A percentile compares a stretch with the other conserved stretches of the same genome.
Evolutionary conservation across 768 basidiomycete genomes (phyloP).

Genomic region (Tylopilus subfusipes): DNA sequence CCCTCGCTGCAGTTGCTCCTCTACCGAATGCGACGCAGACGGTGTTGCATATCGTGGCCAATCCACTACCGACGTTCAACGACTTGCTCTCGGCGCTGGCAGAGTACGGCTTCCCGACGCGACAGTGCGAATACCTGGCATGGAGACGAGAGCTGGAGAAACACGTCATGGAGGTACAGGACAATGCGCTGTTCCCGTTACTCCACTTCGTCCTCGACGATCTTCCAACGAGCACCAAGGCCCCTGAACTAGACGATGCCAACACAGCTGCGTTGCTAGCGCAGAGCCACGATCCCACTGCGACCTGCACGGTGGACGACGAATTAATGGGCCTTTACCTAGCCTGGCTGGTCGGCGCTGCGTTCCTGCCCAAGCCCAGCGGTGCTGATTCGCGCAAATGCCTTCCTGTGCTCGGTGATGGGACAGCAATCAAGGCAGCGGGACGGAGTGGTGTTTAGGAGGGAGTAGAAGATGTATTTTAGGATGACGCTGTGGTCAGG

Average conservation of each 20-base stretch:
- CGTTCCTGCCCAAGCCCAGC: conserved; percentile 66
- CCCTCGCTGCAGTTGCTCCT: conserved; percentile 67
- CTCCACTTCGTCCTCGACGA: conserved; percentile 98
- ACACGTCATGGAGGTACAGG: conserved; percentile 91
- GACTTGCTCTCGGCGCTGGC: conserved; percentile 68
- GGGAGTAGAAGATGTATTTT: neutral
- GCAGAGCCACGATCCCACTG: conserved; percentile 35
- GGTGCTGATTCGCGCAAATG: conserved; percentile 35
- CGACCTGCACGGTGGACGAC: conserved; percentile 63
- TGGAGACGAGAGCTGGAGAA: conserved; percentile 93
- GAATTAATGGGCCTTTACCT: conserved; percentile 82
- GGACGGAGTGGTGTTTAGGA: conserved; percentile 60
- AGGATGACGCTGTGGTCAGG: neutral
- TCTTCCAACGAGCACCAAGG: conserved; percentile 92
- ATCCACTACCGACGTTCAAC: conserved; percentile 88
- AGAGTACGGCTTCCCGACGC: conserved; percentile 76
- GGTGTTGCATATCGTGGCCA: conserved; percentile 83
- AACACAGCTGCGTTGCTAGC: conserved; percentile 70
- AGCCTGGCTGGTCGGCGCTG: conserved; percentile 86
- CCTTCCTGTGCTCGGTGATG: conserved; percentile 46
- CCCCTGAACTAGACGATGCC: conserved; percentile 82
- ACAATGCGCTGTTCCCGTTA: conserved; percentile 96
- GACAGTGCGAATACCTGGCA: conserved; percentile 80
- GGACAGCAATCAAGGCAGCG: conserved; percentile 53
- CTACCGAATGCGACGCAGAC: conserved; percentile 44